Base-by-base conservation (phyloP, 768 basidiomycete species). In the Kwoniella europaea region DNA sequence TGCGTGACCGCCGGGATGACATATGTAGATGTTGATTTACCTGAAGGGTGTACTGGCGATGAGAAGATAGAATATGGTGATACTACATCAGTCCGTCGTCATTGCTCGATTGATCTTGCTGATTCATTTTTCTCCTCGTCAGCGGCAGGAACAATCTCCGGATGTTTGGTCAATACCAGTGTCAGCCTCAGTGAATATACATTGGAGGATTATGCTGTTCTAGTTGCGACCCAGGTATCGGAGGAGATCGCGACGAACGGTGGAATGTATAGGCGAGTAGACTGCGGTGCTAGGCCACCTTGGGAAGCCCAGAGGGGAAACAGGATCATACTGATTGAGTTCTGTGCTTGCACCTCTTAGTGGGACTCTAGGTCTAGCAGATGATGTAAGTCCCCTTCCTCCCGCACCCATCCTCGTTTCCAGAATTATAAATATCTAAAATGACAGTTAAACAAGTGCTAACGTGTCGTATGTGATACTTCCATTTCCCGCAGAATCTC, bases 301-400 rank as follows among this genome's bases (percentile, higher is more conserved):
- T 9, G 35, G 35, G 35, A 35, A 6, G 7, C 5, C 35, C 35
- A 9, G 35, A 35, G 1, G 5, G 1, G 35, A 35, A 35, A 35
- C 35, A 35, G 35, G 7, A 35, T 35, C 35, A 35, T 6, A 35
- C 35, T 35, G 6, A 6, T 35, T 35, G 35, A 35, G 1, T 35
- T 4, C 35, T 10, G 24, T 55, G 2, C 10, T 18, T 24, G 24
- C 54, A 18, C 24, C 54, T 9, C 27, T 6, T 7, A 64, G 63
- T 29, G 63, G 63, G 4, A 52, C 50, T 41, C 27, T 64, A 7
- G 63, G 63, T 12, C 18, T 64, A 10, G 63, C 63, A n/a, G 63
- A 54, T 29, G 63, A 64, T 42, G 63, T 64, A 22, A 64, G 52
- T 54, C 13, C 10, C 13, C 10, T 16, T 35, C 35, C 35, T 35